Base-by-base conservation (phyloP, 2,329 filamentous ascomycete genomes). In the Alternaria sp. region DNA sequence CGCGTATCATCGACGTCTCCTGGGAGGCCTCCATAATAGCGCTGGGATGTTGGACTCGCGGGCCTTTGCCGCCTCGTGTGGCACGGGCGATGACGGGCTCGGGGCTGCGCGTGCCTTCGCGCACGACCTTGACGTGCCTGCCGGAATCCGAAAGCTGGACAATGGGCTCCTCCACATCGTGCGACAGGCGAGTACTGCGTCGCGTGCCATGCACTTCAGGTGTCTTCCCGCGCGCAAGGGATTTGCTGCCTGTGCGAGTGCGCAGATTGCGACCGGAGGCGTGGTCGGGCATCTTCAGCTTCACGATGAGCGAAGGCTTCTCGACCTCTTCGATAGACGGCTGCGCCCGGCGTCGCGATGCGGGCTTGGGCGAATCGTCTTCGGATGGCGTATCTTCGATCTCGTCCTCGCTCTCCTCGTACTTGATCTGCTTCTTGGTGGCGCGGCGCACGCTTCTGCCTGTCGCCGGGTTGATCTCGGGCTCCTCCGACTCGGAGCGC, bases 111-210 rank as follows among this genome's bases (percentile, higher is more conserved):
- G 87, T 88, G 25, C 84, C 85, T 67, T 83, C 80, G 63, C 86
- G 82, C 10, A 88, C 80, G 5, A 87, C 81, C 57, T 86, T 77
- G 61, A 84, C 82, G 73, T 89, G 87, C 62, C 82, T 85, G 17
- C 88, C 88, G 8, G 87, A 89, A 66, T 87, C 85, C 4, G 87
- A 86, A 47, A 90, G 79, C 15, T 85, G 86, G 49, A 88, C 79
- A 13, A 89, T 83, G 32, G 86, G 83, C 36, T 86, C 84, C 25
- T 86, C 83, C 5, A 85, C 81, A 66, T 87, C 86, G 65, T 87
- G 86, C 23, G 85, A 88, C 17, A 87, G 82, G 49, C 88, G 87
- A 72, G 86, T 88, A 66, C 84, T 88, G 65, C 87, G 83, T 66
- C 88, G 81, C 43, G 79, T 81, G 28, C 75, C 77, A 1, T 68